Conservation (phyloP, 805 yeast species). For the Tetrapisispora namnaoensis region DNA sequence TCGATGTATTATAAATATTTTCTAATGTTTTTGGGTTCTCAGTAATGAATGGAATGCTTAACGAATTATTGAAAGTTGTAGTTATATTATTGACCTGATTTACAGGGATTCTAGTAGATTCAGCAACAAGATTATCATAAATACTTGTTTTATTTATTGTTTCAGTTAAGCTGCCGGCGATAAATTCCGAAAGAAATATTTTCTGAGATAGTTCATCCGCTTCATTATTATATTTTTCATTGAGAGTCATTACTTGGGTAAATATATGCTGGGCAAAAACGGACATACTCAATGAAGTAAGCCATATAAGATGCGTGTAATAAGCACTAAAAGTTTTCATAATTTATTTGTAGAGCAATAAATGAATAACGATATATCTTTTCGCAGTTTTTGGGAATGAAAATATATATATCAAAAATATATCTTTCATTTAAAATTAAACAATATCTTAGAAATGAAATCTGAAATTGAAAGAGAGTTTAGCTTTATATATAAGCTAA, state of each 20-base stretch:
- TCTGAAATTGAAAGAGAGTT: too few relatives aligned
- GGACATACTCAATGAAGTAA: neutral
- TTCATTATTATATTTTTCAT: neutral
- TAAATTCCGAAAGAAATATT: neutral
- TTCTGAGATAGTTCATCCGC: neutral
- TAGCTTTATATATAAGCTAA: too few relatives aligned
- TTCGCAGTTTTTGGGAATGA: too few relatives aligned
- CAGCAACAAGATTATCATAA: neutral
- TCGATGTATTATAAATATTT: neutral
- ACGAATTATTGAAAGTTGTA: neutral
- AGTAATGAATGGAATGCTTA: neutral
- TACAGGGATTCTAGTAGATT: neutral
- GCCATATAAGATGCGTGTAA: neutral
- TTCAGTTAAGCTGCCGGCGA: neutral
- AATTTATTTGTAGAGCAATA: too few relatives aligned
- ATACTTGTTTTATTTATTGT: neutral
- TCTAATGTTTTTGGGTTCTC: neutral
- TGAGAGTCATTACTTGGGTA: neutral
- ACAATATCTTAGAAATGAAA: too few relatives aligned
- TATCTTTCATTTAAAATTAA: too few relatives aligned
- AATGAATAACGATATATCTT: too few relatives aligned
- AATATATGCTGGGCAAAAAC: neutral
- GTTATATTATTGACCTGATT: neutral
- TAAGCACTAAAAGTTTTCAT: too few relatives aligned
- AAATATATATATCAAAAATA: too few relatives aligned